Evolutionary conservation across 495 filamentous ascomycete genomes (phyloP), one percentile per base, ranked within the genome.

Genomic region (Xylaria venustula): DNA sequence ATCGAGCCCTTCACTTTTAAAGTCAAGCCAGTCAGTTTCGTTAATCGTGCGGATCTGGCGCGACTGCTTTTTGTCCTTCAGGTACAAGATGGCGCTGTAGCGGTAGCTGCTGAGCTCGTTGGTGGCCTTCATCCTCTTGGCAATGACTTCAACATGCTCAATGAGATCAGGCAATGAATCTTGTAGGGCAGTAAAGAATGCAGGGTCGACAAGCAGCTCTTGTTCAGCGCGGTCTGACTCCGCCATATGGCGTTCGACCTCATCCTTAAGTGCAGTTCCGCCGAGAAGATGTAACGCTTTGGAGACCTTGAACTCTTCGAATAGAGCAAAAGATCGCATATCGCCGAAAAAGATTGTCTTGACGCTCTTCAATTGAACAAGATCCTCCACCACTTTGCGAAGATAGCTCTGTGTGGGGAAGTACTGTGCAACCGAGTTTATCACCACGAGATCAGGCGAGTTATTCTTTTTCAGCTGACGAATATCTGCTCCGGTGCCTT

Each of bases 61-160:
- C 2, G 32, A 3, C 7, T 22, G 19, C 5, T 49, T 44, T 23
- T 17, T 37, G 41, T 22, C 7, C 14, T 54, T 60, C 3, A 54
- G 5, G 15, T 66, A 54, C 11, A 66, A 15, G 2, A 66, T 42
- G 17, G 64, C 64, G n/a, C 37, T 61, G 53, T 66, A 66, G 5
- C 64, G 62, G 47, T 66, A 66, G 17, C 45, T 44, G 32, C 61
- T 64, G 9, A 66, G 49, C 36, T 66, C 62, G 25, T 66, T 66
- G 28, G 61, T 64, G 14, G 64, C 62, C 28, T 49, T 30, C 64
- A 66, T 66, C 28, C 44, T 66, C 45, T 66, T 66, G 8, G 64
- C 62, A 14, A 66, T 28, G 20, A 66, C 60, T 30, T 66, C 62
- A n/a, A 66, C 54, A 45, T 66, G 64, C 44, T 55, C 34, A 41